Conservation (phyloP, 2,329 filamentous ascomycete species). For the Fusarium keratoplasticum region DNA sequence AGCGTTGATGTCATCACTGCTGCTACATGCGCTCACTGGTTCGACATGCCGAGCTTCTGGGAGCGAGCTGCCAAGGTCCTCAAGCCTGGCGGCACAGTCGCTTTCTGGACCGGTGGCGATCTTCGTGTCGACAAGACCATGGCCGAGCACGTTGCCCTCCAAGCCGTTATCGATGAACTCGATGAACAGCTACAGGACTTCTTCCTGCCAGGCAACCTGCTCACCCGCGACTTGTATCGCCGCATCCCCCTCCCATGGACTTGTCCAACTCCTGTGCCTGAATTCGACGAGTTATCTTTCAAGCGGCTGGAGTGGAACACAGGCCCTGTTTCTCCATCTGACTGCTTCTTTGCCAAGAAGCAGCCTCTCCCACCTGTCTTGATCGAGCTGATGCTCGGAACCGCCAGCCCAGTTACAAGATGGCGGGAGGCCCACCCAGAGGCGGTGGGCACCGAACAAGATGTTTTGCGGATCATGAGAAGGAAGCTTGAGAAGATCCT, state of each 20-base stretch:
- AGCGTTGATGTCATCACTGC: constrained; percentile 63
- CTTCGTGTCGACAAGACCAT: constrained; percentile 45
- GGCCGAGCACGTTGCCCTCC: constrained; percentile 56
- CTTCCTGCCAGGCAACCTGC: constrained; percentile 55
- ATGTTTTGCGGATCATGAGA: constrained; percentile 49
- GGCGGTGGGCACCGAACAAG: constrained; percentile 53
- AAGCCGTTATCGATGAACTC: constrained; percentile 54
- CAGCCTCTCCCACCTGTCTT: constrained; percentile 44
- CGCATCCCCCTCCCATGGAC: constrained; percentile 63
- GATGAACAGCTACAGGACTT: constrained; percentile 54
- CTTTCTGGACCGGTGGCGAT: constrained; percentile 58
- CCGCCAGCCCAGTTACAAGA: constrained; percentile 54
- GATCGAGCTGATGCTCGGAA: constrained; percentile 52
- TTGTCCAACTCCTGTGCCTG: constrained; percentile 43
- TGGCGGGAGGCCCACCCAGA: constrained; percentile 60
- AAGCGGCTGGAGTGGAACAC: constrained; percentile 57
- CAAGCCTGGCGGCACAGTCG: constrained; percentile 65
- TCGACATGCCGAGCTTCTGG: constrained; percentile 66
- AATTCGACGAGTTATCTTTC: constrained; percentile 55
- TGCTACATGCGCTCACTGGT: constrained; percentile 68
- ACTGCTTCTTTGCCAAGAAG: constrained; percentile 43
- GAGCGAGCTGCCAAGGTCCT: constrained; percentile 57
- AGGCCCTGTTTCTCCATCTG: constrained; percentile 12
- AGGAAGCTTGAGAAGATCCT: constrained; percentile 44
- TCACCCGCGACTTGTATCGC: constrained; percentile 55